Evolutionary conservation across 2,329 filamentous ascomycete genomes (phyloP).

Genomic region (Ophiostoma tasmaniense): DNA sequence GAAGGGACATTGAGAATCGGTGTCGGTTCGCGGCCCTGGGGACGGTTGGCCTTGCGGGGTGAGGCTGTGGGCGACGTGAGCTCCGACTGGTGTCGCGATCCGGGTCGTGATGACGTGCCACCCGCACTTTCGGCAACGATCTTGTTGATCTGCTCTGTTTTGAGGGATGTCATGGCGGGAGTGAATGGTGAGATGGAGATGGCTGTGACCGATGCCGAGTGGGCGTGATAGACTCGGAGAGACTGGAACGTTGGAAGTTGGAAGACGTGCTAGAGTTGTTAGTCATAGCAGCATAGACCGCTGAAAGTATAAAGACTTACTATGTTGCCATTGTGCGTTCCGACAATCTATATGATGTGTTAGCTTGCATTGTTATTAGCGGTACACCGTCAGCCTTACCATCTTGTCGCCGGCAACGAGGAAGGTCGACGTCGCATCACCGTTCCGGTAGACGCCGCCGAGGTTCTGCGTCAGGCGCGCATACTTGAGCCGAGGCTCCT

Average conservation of each 20-base stretch:
- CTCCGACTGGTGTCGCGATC: constrained; percentile 33
- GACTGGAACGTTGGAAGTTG: constrained; percentile 74
- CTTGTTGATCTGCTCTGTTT: constrained; percentile 32
- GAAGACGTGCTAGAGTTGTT: constrained; percentile 61
- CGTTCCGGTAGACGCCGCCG: constrained; percentile 78
- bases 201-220: constrained; percentile 81
- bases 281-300: constrained; percentile 17
- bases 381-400: constrained; percentile 45
- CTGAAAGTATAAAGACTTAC: constrained; percentile 41
- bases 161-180: constrained; percentile 40
- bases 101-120: constrained; percentile 26
- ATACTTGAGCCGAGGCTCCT: constrained; percentile 92
- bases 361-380: neutral
- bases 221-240: constrained; percentile 81
- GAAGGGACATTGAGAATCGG: constrained; percentile 66
- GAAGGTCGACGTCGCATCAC: constrained; percentile 88
- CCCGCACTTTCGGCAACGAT: constrained; percentile 30
- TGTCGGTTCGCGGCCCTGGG: constrained; percentile 42
- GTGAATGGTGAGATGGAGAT: constrained; percentile 87
- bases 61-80: constrained; percentile 39
- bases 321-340: constrained; percentile 94
- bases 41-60: constrained; percentile 37
- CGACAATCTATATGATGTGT: constrained; percentile 56
- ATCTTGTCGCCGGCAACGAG: constrained; percentile 92
- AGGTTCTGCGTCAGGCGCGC: constrained; percentile 75